Conservation (phyloP, 2,329 filamentous ascomycete species). For the Paecilomyces formosus region DNA sequence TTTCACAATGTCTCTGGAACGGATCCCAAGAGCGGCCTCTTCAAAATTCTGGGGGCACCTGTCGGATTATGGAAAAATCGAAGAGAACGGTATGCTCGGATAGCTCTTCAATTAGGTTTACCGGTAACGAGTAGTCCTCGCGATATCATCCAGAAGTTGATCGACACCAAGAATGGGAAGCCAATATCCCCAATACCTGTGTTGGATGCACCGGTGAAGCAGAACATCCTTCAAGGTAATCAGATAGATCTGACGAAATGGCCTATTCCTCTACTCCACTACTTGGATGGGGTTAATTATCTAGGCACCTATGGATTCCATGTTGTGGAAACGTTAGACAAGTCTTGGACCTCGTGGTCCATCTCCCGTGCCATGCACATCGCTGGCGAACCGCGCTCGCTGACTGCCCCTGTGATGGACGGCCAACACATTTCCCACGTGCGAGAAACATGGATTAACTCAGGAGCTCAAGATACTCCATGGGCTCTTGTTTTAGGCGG, state of each 20-base stretch:
- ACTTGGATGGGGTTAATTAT: slow-evolving; percentile 11
- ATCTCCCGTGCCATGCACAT: slow-evolving; percentile 13
- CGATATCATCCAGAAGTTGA: slow-evolving; percentile 11
- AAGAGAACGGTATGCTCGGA: slow-evolving; percentile 3
- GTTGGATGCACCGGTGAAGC: slow-evolving; percentile 8
- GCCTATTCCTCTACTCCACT: slow-evolving; percentile 6
- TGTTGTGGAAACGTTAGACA: slow-evolving; percentile 12
- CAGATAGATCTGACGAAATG: slow-evolving; percentile 1
- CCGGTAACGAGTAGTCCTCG: slow-evolving; percentile 5
- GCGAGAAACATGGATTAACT: slow-evolving; percentile 12
- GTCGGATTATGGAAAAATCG: slow-evolving; percentile 2
- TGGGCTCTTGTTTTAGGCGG: slow-evolving; percentile 13
- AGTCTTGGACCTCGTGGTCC: slow-evolving; percentile 12
- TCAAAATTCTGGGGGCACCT: slow-evolving; percentile 8
- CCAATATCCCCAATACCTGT: slow-evolving; percentile 5
- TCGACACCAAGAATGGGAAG: slow-evolving; percentile 5
- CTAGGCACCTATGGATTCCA: slow-evolving; percentile 13
- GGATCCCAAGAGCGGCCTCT: slow-evolving; percentile 2
- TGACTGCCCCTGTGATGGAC: slow-evolving; percentile 11
- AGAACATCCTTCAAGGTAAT: slow-evolving; percentile 10
- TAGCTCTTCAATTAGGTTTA: slow-evolving; percentile 11
- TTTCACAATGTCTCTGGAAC: slow-evolving; percentile 4
- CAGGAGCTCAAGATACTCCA: slow-evolving; percentile 9
- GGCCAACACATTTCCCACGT: slow-evolving; percentile 14
- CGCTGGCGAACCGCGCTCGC: slow-evolving; percentile 6